Evolutionary conservation across 1,284 basidiomycete genomes (phyloP).

Genomic region (Neolentinus lepideus): DNA sequence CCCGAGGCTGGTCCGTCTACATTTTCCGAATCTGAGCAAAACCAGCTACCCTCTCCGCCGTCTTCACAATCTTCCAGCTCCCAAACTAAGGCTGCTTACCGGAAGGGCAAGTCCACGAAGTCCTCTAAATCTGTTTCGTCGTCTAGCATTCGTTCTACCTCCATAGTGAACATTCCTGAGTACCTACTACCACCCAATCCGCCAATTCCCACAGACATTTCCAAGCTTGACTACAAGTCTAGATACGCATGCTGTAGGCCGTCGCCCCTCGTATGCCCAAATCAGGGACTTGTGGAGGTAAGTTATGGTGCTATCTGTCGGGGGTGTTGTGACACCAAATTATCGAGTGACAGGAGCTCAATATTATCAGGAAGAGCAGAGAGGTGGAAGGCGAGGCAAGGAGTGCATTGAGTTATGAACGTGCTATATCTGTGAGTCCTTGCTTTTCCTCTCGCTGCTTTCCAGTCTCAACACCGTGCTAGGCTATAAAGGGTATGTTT

Average conservation of each 20-base stretch:
- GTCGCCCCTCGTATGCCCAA: conserved; percentile 57
- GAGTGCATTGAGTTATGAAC: conserved; percentile 61
- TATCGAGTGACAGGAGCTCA: conserved; percentile 30
- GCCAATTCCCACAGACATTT: conserved; percentile 15
- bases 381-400: conserved; percentile 56
- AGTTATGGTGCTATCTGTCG: not conserved
- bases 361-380: conserved; percentile 50
- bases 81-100: too few relatives aligned
- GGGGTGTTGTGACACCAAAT: too few relatives aligned
- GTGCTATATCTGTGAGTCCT: conserved; percentile 52
- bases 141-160: not conserved
- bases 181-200: conserved; percentile 19
- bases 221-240: conserved; percentile 28
- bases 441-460: not conserved
- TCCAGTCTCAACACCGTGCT: not conserved
- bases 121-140: not conserved
- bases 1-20: not conserved
- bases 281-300: conserved; percentile 45
- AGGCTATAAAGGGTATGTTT: conserved; percentile 56
- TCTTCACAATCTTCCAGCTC: not conserved
- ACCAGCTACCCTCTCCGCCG: conserved; percentile 8
- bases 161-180: conserved; percentile 9
- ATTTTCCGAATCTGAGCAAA: not conserved
- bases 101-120: too few relatives aligned
- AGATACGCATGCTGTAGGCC: conserved; percentile 53